These are phyloP conservation scores for Mycena rosella DNA, from an alignment of 768 basidiomycete genomes.

Conservation along the genomic window DNA sequence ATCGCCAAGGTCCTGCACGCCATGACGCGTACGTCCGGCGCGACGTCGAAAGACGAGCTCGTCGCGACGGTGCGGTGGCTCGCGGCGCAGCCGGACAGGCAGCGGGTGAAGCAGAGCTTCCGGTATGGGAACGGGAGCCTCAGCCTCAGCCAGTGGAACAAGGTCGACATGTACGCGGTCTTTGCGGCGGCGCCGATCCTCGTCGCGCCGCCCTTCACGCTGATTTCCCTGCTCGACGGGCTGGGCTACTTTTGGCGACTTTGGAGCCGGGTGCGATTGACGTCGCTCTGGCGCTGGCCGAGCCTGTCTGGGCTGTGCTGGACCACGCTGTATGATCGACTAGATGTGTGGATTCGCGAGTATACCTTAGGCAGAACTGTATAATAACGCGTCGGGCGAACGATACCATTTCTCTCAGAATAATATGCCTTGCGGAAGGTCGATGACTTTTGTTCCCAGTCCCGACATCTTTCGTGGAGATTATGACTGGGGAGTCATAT, in stretches of 20 bases:
- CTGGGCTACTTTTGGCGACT: slow-evolving; percentile 31
- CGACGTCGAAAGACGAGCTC: slow-evolving; percentile 17
- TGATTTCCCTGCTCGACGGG: slow-evolving; percentile 36
- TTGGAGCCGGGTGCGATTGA: slow-evolving; percentile 33
- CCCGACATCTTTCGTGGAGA: no score
- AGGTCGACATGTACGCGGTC: slow-evolving; percentile 37
- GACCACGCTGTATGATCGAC: background rate
- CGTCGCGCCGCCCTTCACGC: slow-evolving; percentile 38
- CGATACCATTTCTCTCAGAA: no score
- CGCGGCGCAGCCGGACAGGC: slow-evolving; percentile 33
- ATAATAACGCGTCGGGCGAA: no score
- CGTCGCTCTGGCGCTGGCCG: slow-evolving; percentile 33
- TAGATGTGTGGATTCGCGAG: no score
- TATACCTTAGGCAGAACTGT: no score
- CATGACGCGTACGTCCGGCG: slow-evolving; percentile 15
- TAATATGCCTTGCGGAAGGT: no score
- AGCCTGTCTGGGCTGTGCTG: slow-evolving; percentile 31
- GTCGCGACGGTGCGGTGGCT: slow-evolving; percentile 34
- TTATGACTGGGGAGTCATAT: no score
- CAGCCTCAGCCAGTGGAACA: slow-evolving; percentile 40
- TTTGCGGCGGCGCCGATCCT: slow-evolving; percentile 36
- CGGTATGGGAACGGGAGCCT: slow-evolving; percentile 37
- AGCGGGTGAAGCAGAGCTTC: slow-evolving; percentile 15
- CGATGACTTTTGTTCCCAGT: no score
- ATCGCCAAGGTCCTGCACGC: slow-evolving; percentile 37